phyloP scores from a whole-genome alignment of 768 basidiomycete genomes.

The Suillus bovinus region DNA sequence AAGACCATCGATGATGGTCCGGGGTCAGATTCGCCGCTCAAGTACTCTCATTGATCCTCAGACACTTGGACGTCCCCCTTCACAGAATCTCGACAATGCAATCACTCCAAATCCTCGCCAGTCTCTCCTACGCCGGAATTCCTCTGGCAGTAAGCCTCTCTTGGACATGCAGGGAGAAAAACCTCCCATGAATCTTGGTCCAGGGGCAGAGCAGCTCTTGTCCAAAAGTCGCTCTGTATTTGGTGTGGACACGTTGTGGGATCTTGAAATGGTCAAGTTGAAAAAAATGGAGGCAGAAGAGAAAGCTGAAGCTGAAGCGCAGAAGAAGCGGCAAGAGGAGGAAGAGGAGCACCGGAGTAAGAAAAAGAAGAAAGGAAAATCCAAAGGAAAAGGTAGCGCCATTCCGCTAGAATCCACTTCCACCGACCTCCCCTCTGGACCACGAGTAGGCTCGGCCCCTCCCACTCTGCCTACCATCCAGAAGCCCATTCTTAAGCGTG shows the following conservation, averaged over 20 bases:
- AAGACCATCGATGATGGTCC: conserved; percentile 92
- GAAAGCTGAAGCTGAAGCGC: conserved; percentile 54
- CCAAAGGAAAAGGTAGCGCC: conserved; percentile 47
- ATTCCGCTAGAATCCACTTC: conserved; percentile 32
- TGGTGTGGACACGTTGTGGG: conserved; percentile 92
- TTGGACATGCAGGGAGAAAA: conserved; percentile 56
- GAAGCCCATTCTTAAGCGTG: conserved; percentile 32
- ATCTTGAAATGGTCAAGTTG: conserved; percentile 81
- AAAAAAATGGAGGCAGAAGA: conserved; percentile 75
- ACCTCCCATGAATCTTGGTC: conserved; percentile 30
- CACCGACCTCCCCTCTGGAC: conserved; percentile 24
- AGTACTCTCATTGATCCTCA: conserved; percentile 78
- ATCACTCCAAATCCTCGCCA: conserved; percentile 30
- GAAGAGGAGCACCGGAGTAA: conserved; percentile 40
- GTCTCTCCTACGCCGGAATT: conserved; percentile 47
- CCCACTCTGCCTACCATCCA: conserved; percentile 38
- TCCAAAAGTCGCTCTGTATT: conserved; percentile 76
- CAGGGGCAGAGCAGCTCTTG: conserved; percentile 34
- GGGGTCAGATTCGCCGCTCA: conserved; percentile 51
- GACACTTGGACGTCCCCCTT: conserved; percentile 51
- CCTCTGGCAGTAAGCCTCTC: conserved; percentile 60
- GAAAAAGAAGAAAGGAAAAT: conserved; percentile 45
- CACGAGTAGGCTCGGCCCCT: conserved; percentile 21
- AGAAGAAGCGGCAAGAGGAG: conserved; percentile 45
- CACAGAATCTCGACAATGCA: conserved; percentile 46